Conservation (phyloP, 2,329 filamentous ascomycete genomes). For the Nothopassalora personata region DNA sequence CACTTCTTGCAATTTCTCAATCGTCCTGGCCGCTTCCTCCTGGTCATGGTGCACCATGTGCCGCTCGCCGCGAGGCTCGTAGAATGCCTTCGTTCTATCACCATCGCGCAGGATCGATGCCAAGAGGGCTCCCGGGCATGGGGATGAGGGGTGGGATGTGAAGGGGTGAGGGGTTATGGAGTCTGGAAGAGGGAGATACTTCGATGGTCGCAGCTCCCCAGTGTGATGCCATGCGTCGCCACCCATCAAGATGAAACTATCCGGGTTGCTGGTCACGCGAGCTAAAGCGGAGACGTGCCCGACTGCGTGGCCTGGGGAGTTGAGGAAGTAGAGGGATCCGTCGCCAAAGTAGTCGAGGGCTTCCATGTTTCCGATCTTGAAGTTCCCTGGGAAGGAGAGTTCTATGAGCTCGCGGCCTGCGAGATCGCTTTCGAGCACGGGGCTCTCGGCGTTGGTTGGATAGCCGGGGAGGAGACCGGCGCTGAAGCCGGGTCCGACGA, state of each 20-base stretch:
- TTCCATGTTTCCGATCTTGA: conserved; percentile 40
- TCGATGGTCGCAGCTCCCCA: conserved; percentile 43
- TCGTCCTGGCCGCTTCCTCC: conserved; percentile 35
- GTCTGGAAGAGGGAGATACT: conserved; percentile 37
- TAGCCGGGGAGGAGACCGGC: conserved; percentile 43
- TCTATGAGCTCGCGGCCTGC: conserved; percentile 32
- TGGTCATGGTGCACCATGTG: conserved; percentile 26
- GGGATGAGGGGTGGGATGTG: conserved; percentile 13
- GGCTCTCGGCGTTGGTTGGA: conserved; percentile 30
- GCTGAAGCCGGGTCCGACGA: conserved; percentile 51
- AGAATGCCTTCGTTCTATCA: conserved; percentile 17
- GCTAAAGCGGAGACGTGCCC: conserved; percentile 48
- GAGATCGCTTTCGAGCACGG: conserved; percentile 10
- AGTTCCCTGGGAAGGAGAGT: conserved; percentile 30
- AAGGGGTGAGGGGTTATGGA: conserved; percentile 40
- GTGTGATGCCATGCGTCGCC: conserved; percentile 45
- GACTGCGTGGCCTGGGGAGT: conserved; percentile 48
- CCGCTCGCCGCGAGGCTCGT: conserved; percentile 28
- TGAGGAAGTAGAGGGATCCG: conserved; percentile 51
- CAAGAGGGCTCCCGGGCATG: conserved; percentile 41
- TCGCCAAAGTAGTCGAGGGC: conserved; percentile 52
- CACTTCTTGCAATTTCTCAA: conserved; percentile 43
- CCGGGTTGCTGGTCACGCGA: conserved; percentile 33
- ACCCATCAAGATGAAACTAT: conserved; percentile 46
- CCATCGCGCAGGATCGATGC: conserved; percentile 34